These are phyloP conservation scores for Talaromyces sp. DNA, from an alignment of 2,329 filamentous ascomycete species.

Conservation along the genomic window DNA sequence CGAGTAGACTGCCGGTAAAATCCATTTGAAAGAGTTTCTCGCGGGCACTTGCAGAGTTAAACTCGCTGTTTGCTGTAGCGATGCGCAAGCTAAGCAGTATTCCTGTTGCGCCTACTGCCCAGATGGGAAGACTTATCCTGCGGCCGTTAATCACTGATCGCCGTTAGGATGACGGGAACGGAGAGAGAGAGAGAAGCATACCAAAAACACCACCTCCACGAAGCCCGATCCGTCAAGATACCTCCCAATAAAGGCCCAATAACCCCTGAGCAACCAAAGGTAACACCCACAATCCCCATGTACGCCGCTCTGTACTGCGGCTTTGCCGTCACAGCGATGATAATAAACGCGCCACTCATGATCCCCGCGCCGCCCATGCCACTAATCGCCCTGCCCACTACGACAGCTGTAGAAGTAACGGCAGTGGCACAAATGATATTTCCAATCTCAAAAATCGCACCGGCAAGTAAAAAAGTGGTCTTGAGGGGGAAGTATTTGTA, in stretches of 20 bases:
- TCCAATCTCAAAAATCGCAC: constrained; percentile 36
- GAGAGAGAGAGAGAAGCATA: not conserved
- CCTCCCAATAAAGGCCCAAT: constrained; percentile 14
- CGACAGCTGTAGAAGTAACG: constrained; percentile 31
- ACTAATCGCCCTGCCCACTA: constrained; percentile 37
- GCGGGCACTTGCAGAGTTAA: constrained; percentile 15
- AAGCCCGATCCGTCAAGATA: constrained; percentile 10
- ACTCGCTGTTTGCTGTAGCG: constrained; percentile 10
- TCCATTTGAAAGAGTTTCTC: constrained; percentile 27
- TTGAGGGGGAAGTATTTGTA: constrained; percentile 43
- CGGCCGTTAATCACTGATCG: not conserved
- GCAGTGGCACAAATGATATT: constrained; percentile 38
- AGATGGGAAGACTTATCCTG: constrained; percentile 34
- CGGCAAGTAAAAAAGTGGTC: constrained; percentile 17
- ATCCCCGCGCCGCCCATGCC: constrained; percentile 37
- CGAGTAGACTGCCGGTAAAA: constrained; percentile 23
- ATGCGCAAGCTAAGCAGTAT: constrained; percentile 27
- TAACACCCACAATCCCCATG: constrained; percentile 2
- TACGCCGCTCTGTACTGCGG: constrained; percentile 27
- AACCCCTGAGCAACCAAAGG: constrained; percentile 24
- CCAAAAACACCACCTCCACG: constrained; percentile 27
- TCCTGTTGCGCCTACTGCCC: constrained; percentile 25
- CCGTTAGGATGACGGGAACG: too few relatives aligned
- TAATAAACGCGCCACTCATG: constrained; percentile 28
- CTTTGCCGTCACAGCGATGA: constrained; percentile 27